Evolutionary conservation across 2,329 filamentous ascomycete genomes (phyloP).

Genomic region (Diaporthe humulicola): DNA sequence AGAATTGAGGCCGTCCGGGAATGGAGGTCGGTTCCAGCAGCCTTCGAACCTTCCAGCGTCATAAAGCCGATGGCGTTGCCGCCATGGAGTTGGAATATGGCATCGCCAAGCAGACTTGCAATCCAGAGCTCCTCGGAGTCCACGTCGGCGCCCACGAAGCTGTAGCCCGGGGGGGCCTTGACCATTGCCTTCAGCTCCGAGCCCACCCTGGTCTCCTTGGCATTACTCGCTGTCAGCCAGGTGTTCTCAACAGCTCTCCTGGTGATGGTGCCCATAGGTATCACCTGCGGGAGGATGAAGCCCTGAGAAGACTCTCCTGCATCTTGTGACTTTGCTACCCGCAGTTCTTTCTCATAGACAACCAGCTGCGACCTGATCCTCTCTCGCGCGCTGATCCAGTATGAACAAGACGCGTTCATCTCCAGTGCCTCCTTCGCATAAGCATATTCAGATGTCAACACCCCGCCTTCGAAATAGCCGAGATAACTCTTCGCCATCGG

Average conservation of each 20-base stretch:
- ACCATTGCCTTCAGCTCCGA: constrained; percentile 99
- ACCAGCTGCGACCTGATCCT: constrained; percentile 96
- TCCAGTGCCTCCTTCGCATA: constrained; percentile 96
- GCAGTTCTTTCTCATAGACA: constrained; percentile 80
- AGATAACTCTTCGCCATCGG: constrained; percentile 94
- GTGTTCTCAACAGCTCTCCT: constrained; percentile 96
- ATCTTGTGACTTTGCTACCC: constrained; percentile 40
- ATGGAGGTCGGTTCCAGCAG: constrained; percentile 92
- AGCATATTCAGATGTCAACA: constrained; percentile 85
- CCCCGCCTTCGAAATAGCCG: constrained; percentile 90
- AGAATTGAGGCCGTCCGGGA: constrained; percentile 93
- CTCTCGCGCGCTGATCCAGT: constrained; percentile 97
- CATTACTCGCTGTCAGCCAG: constrained; percentile 97
- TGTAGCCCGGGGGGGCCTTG: constrained; percentile 88
- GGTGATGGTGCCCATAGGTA: constrained; percentile 98
- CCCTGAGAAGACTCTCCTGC: constrained; percentile 61
- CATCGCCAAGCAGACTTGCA: constrained; percentile 92
- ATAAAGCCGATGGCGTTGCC: constrained; percentile 99
- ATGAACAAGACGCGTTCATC: constrained; percentile 99
- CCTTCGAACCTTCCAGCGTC: constrained; percentile 96
- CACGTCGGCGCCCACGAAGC: constrained; percentile 96
- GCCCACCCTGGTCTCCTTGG: constrained; percentile 94
- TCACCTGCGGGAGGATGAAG: constrained; percentile 94
- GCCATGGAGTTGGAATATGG: constrained; percentile 93
- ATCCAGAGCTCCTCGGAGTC: constrained; percentile 99